Evolutionary conservation across 2,329 filamentous ascomycete genomes (phyloP), one percentile per base, ranked within the genome.

Genomic region (Diaporthe sp.): DNA sequence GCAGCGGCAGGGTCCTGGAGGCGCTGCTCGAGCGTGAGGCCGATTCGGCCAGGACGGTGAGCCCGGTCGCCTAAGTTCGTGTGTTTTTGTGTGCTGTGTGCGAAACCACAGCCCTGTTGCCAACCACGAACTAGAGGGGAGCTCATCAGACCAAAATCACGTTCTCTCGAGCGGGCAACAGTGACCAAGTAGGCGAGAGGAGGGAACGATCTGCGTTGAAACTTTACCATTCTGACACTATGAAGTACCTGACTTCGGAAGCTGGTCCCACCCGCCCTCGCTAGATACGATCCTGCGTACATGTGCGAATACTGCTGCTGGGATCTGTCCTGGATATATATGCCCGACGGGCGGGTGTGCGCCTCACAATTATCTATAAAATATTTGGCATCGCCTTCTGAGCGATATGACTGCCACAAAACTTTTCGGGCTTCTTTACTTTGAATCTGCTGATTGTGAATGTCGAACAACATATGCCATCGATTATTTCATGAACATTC

Each of bases 1-100:
- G 83, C 75, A 81, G 80, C 35, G 79, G 77, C 69, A 81, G 85
- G 71, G 82, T 92, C 77, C 90, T 90, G 75, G 90, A 92, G 80
- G 85, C 88, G 55, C 85, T 92, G 59, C 87, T 92, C 50, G 70
- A 71, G 81, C 86, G 87, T 71, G 90, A 92, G 83, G 80, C 81
- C 30, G 80, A 82, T 73, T 78, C 78, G 44, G 77, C 73, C 27
- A 79, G 81, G 73, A 78, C 79, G 61, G 77, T 79, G 77, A 76
- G 72, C 73, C 81, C 81, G 51, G 78, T 82, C 61, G 77, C 77
- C 70, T 76, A 63, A 68, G 8, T 53, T 47, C 22, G 22, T 58
- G 63, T 51, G 19, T 51, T 1, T 59, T 37, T 39, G 53, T 58
- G 55, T 37, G n/a, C n/a, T 17, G 51, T 66, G 30, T 37, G 53